Base-by-base conservation (phyloP, 495 filamentous ascomycete genomes). In the Tuber melanosporum region DNA sequence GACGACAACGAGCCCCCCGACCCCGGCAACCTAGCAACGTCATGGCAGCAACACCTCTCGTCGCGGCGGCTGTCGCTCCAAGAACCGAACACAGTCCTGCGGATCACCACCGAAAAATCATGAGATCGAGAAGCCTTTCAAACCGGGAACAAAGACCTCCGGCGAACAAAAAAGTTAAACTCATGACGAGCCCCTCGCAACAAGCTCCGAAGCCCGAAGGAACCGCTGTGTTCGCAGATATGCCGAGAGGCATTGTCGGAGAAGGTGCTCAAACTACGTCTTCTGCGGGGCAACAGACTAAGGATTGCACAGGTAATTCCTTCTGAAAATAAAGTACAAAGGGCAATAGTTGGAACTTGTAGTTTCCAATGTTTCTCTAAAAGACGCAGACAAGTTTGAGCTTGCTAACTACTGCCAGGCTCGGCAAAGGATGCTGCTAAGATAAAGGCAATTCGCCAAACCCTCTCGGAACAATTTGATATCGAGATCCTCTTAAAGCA, bases 401-500 rank as follows among this genome's bases (percentile, higher is more conserved):
- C 57, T 66, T 32, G n/a, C 57, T 66, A 66, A 66, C 57, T 32
- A 32, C 57, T 66, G 10, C 57, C 57, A 66, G 57, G 57, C 26
- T 66, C 57, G n/a, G 14, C 57, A 66, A 66, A 66, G 57, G 77
- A 49, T 2, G 66, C 70, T 17, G 9, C 70, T 10, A 72, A 70
- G 66, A 42, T 83, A 26, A 83, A 85, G 57, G 81, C 76, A 69
- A 86, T 93, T 74, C 91, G 89, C 79, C 90, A 95, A 62, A 90
- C 88, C 14, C 91, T 98, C 80, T 91, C 94, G 80, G 88, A 91
- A 62, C 93, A 98, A 84, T 90, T 99, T 84, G 91, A 92, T 80
- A 89, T 96, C 76, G 94, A 98, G 85, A 94, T 98, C 66, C 86
- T 98, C 74, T 85, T 97, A 80, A 99, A 98, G 86, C 95, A 99